Conservation (phyloP, 2,329 filamentous ascomycete species). For the Trichoderma semiorbis region DNA sequence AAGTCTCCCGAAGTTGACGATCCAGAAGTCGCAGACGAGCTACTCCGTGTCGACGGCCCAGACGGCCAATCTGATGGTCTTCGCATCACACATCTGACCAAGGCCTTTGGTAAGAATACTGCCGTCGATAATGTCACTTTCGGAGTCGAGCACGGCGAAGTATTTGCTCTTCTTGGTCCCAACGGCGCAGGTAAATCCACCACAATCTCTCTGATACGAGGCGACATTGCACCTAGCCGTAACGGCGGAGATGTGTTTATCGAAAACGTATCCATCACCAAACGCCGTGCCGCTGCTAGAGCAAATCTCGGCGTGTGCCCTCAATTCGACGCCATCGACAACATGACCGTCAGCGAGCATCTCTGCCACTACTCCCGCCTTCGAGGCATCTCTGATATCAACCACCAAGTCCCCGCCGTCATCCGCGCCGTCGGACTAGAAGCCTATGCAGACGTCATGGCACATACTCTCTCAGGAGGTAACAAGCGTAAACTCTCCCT, state of each 20-base stretch:
- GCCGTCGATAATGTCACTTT: conserved; percentile 72
- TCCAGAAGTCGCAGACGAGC: conserved; percentile 26
- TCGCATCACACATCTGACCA: conserved; percentile 65
- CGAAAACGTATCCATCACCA: conserved; percentile 61
- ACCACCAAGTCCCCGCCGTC: conserved; percentile 60
- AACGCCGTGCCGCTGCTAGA: conserved; percentile 60
- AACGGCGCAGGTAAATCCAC: conserved; percentile 77
- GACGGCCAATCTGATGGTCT: conserved; percentile 42
- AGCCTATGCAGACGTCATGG: conserved; percentile 60
- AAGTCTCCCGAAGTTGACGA: conserved; percentile 23
- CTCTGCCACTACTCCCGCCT: conserved; percentile 69
- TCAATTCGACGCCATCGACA: conserved; percentile 69
- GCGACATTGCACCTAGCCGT: conserved; percentile 63
- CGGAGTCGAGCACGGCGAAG: conserved; percentile 63
- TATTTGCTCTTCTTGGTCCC: conserved; percentile 71
- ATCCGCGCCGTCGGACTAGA: conserved; percentile 63
- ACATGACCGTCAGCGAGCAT: conserved; percentile 71
- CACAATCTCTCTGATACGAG: conserved; percentile 67
- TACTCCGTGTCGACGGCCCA: conserved; percentile 28
- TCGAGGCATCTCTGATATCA: conserved; percentile 60
- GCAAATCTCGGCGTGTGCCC: conserved; percentile 68
- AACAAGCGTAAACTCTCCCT: conserved; percentile 74
- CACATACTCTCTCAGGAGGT: conserved; percentile 66
- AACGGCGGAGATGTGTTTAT: conserved; percentile 61
- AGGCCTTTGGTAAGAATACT: conserved; percentile 60